These are phyloP conservation scores for Leucosporidium creatinivorum DNA, from an alignment of 768 basidiomycete species.

Conservation along the genomic window DNA sequence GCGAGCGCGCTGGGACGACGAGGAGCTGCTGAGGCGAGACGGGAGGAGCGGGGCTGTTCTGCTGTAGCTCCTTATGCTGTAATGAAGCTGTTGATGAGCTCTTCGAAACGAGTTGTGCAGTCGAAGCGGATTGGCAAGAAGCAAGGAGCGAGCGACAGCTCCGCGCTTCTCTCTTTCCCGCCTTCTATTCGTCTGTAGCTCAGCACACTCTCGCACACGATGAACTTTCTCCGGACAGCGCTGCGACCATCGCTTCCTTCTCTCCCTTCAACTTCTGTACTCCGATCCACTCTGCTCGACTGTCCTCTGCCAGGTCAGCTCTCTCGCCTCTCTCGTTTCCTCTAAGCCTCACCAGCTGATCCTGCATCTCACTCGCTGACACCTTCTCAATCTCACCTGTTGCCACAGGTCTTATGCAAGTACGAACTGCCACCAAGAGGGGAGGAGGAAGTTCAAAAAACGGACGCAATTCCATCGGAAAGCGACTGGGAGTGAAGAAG, in stretches of 20 bases:
- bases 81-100: not conserved
- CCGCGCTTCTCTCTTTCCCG: not conserved
- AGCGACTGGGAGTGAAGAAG: conserved; percentile 89
- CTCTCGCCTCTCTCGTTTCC: not conserved
- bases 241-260: conserved; percentile 12
- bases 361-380: not conserved
- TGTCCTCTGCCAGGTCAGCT: conserved; percentile 5
- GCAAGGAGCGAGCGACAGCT: not conserved
- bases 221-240: conserved; percentile 3
- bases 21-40: not conserved
- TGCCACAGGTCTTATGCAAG: conserved; percentile 43
- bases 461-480: conserved; percentile 84
- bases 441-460: conserved; percentile 92
- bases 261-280: conserved; percentile 19
- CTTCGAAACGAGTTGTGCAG: not conserved
- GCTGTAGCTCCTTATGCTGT: not conserved
- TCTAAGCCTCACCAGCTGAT: not conserved
- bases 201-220: not conserved
- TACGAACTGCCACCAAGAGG: conserved; percentile 91
- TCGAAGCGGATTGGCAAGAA: not conserved
- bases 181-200: not conserved
- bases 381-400: too few relatives aligned
- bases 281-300: conserved; percentile 24
- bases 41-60: not conserved
- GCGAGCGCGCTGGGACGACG: not conserved